Evolutionary conservation across 2,329 filamentous ascomycete genomes (phyloP).

Genomic region (Claviceps paspali): DNA sequence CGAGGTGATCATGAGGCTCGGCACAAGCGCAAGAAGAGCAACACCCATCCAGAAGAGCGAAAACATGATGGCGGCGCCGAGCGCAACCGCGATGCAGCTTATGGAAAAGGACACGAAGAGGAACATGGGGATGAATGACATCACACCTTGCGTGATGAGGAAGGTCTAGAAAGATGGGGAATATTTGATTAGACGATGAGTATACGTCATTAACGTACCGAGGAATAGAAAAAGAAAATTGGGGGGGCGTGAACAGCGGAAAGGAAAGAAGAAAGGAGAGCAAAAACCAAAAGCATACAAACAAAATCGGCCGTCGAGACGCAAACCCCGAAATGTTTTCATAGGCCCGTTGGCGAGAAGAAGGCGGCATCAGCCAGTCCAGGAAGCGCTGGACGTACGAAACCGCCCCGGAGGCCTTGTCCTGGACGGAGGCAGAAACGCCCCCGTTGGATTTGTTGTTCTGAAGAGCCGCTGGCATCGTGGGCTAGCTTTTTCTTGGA

Average conservation of each 20-base stretch:
- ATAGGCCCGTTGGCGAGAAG: conserved; percentile 42
- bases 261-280: too few relatives aligned
- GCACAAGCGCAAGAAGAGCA: conserved; percentile 51
- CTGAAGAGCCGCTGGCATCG: conserved; percentile 2
- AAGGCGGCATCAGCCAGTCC: conserved; percentile 41
- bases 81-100: conserved; percentile 45
- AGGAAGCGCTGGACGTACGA: conserved; percentile 28
- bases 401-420: conserved; percentile 21
- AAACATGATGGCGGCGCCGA: conserved; percentile 48
- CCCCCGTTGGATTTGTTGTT: conserved; percentile 9
- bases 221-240: too few relatives aligned
- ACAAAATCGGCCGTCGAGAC: conserved; percentile 49
- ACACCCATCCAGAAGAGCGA: conserved; percentile 52
- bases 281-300: conserved; percentile 33
- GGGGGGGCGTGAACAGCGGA: neutral
- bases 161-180: conserved; percentile 46
- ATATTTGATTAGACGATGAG: too few relatives aligned
- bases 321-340: conserved; percentile 40
- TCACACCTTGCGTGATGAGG: conserved; percentile 44
- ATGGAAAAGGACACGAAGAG: conserved; percentile 54
- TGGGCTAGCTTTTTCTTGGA: too few relatives aligned
- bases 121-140: conserved; percentile 51
- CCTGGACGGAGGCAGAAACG: conserved; percentile 14
- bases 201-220: neutral
- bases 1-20: conserved; percentile 51